Evolutionary conservation across 768 basidiomycete species (phyloP), one percentile per base, ranked within the genome.

Genomic region (Hemileccinum impolitum): DNA sequence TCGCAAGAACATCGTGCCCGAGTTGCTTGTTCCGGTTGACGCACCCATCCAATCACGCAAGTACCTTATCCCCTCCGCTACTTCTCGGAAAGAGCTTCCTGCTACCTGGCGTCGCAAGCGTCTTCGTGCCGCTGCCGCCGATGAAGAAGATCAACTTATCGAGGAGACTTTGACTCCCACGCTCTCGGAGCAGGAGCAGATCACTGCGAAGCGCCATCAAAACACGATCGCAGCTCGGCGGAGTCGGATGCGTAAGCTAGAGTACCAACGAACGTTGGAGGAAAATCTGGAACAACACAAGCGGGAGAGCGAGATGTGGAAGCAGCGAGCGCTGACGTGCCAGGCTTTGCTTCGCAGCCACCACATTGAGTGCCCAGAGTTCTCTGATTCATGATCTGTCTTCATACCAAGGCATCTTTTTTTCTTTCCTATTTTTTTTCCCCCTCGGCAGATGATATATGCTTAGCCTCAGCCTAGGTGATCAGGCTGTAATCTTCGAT

Each of bases 201-300:
- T 88, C 54, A 85, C 82, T 58, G 78, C 77, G 37, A 93, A 92
- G 73, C 80, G 92, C 26, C 76, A 84, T 9, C 82, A 85, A 69
- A 95, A 95, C 57, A 93, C 92, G 3, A 68, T 92, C 5, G 91
- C 92, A 0, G 93, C 93, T 6, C 80, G 92, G 2, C 79, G 86
- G 26, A 86, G 83, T 61, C 77, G 92, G 17, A 79, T 79, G 72
- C 77, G 87, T 49, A 92, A 90, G 73, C 66, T 83, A 35, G 77
- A 80, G 61, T 80, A 91, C 54, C 77, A 85, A 56, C 74, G 79
- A 46, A 75, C 79, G 48, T 71, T 94, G 42, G 84, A 90, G 70
- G 72, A 78, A 18, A 70, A 59, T 7, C 68, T 82, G 41, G 77
- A 80, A 50, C 70, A 59, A 26, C 69, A 83, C 58, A 78, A 75